Conservation (phyloP, 495 filamentous ascomycete genomes). For the Penicillium argentinense region DNA sequence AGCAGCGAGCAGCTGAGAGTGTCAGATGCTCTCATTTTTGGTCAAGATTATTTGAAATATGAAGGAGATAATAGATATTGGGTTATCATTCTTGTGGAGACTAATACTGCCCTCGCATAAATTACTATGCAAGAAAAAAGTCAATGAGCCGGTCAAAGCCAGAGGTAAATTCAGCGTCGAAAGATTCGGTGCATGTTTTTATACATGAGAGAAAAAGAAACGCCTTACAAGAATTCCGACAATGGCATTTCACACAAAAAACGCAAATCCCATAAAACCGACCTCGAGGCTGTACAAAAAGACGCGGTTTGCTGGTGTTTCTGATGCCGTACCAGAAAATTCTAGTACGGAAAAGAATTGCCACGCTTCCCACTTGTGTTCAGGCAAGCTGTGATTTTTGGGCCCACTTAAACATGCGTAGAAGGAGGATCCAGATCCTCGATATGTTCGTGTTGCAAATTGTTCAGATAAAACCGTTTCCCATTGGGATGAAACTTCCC, state of each 20-base stretch:
- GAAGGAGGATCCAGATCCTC: slow-evolving; percentile 17
- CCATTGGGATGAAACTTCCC: slow-evolving; percentile 10
- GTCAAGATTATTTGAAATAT: too few species aligned
- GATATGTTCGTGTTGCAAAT: slow-evolving; percentile 23
- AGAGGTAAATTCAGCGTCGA: neutral
- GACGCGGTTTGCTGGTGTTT: slow-evolving; percentile 1
- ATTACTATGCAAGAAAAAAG: neutral
- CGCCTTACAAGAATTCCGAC: neutral
- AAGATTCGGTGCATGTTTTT: slow-evolving; percentile 13
- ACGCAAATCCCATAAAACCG: slow-evolving; percentile 12
- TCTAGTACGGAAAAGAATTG: too few species aligned
- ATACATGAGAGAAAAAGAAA: slow-evolving; percentile 17
- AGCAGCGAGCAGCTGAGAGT: too few species aligned
- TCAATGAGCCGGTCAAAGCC: neutral
- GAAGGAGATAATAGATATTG: neutral
- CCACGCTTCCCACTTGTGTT: too few species aligned
- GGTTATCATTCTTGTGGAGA: neutral
- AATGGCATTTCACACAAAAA: slow-evolving; percentile 1
- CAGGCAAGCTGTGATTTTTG: slow-evolving; percentile 5
- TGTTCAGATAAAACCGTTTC: slow-evolving; percentile 22
- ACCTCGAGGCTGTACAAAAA: slow-evolving; percentile 16
- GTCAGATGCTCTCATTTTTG: too few species aligned
- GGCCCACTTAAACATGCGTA: neutral
- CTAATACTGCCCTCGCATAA: neutral
- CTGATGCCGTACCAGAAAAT: slow-evolving; percentile 5